Conservation (phyloP, 2,329 filamentous ascomycete species). For the Diaporthe ampelina region DNA sequence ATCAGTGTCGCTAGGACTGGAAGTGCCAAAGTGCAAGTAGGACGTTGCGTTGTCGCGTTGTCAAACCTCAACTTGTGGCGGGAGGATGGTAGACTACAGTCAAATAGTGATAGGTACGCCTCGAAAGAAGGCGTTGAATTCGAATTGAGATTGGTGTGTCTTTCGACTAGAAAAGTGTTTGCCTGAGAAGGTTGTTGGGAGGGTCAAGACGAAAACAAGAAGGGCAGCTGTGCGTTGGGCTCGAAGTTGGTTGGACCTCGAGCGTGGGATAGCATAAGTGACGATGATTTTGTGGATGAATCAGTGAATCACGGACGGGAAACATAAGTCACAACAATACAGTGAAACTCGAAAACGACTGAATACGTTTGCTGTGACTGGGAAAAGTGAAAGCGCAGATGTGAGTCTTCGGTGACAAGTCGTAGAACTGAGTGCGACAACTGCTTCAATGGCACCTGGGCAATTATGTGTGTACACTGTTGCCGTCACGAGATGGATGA, state of each 20-base stretch:
- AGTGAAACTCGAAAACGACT: background rate
- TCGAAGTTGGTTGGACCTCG: background rate
- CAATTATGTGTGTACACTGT: no score
- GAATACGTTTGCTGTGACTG: background rate
- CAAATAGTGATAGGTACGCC: background rate
- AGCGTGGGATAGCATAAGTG: background rate
- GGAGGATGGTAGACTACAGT: background rate
- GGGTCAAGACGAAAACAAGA: constrained; percentile 3
- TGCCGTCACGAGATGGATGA: background rate
- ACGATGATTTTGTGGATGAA: background rate
- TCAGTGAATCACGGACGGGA: background rate
- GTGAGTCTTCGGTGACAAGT: background rate
- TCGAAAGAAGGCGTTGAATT: background rate
- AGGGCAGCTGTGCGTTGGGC: background rate
- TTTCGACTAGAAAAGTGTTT: background rate
- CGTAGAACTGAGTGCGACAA: background rate
- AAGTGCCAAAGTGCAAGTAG: background rate
- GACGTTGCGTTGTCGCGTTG: background rate
- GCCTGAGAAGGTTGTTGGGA: background rate
- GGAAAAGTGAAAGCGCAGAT: background rate
- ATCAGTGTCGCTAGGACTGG: background rate
- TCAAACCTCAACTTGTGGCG: background rate
- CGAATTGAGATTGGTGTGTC: background rate
- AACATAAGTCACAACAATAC: background rate
- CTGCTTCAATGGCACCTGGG: constrained; percentile 2